A percentile compares a stretch with the other conserved stretches of the same genome.
These are phyloP conservation scores for Spinacia oleracea DNA, from an alignment of 179 eudicot genomes.

Conservation along the genomic window DNA sequence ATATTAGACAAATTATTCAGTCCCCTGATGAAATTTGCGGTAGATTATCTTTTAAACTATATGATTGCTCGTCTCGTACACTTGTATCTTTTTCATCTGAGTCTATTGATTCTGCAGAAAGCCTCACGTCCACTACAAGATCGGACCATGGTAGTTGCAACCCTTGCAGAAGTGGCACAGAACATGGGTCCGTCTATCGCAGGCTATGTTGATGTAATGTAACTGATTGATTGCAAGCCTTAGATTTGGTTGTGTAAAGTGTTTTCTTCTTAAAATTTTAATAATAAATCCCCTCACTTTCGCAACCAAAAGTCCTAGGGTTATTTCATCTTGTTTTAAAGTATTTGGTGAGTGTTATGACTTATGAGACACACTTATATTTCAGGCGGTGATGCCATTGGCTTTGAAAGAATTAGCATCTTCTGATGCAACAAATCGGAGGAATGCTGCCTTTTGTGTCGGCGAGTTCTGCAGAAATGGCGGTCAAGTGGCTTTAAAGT, in stretches of 20 bases:
- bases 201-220: conserved; percentile 80
- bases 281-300: not conserved
- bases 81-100: conserved; percentile 2
- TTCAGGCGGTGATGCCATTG: conserved; percentile 66
- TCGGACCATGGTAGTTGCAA: conserved; percentile 22
- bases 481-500: conserved; percentile 77
- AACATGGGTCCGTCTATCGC: conserved; percentile 95
- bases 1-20: conserved; percentile 67
- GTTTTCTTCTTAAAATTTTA: not conserved
- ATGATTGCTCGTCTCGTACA: not conserved
- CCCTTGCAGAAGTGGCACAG: conserved; percentile 97
- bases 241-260: not conserved
- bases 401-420: conserved; percentile 85
- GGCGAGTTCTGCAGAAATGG: conserved; percentile 97
- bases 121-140: conserved; percentile 75
- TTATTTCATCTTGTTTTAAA: not conserved
- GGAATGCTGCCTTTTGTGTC: conserved; percentile 97
- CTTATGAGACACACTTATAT: conserved; percentile 33
- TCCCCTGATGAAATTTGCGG: conserved; percentile 92
- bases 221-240: not conserved
- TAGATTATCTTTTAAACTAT: conserved; percentile 30
- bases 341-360: conserved; percentile 32
- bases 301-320: not conserved
- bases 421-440: conserved; percentile 78
- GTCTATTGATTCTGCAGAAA: conserved; percentile 59